These are phyloP conservation scores for Colletotrichum noveboracense DNA, from an alignment of 2,329 filamentous ascomycete species.

Conservation along the genomic window DNA sequence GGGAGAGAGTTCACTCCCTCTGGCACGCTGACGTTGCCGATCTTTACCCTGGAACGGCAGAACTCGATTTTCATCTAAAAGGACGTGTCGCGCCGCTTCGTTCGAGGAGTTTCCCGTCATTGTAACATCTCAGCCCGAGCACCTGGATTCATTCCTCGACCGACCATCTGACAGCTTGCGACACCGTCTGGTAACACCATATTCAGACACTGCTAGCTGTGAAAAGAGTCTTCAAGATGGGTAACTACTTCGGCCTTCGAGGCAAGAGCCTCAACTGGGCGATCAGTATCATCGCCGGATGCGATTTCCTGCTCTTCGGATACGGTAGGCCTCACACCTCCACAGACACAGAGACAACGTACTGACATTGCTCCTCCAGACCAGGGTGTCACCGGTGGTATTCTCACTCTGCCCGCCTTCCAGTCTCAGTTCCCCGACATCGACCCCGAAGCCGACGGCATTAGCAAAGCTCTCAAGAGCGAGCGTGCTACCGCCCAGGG, in stretches of 20 bases:
- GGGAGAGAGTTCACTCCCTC: neutral
- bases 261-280: slow-evolving; percentile 71
- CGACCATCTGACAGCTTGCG: neutral
- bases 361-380: slow-evolving; percentile 54
- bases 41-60: slow-evolving; percentile 1
- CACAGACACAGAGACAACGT: too few relatives aligned
- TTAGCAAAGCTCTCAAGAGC: slow-evolving; percentile 36
- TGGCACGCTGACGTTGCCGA: slow-evolving; percentile 15
- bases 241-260: slow-evolving; percentile 66
- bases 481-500: slow-evolving; percentile 57
- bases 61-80: slow-evolving; percentile 16
- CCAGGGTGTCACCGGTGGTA: slow-evolving; percentile 77
- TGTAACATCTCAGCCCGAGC: neutral
- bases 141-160: neutral
- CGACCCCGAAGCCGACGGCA: slow-evolving; percentile 26
- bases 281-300: slow-evolving; percentile 73
- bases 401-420: slow-evolving; percentile 72
- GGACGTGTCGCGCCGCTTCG: slow-evolving; percentile 4
- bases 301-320: slow-evolving; percentile 71
- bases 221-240: slow-evolving; percentile 17
- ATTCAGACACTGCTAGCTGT: slow-evolving; percentile 5
- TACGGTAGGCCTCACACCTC: slow-evolving; percentile 46
- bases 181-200: neutral
- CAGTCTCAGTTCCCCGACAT: slow-evolving; percentile 50
- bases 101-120: neutral